A percentile compares a stretch with the other conserved stretches of the same genome.
These are phyloP conservation scores for Artemisia argyi DNA, from an alignment of 129 eudicot species.

Conservation along the genomic window DNA sequence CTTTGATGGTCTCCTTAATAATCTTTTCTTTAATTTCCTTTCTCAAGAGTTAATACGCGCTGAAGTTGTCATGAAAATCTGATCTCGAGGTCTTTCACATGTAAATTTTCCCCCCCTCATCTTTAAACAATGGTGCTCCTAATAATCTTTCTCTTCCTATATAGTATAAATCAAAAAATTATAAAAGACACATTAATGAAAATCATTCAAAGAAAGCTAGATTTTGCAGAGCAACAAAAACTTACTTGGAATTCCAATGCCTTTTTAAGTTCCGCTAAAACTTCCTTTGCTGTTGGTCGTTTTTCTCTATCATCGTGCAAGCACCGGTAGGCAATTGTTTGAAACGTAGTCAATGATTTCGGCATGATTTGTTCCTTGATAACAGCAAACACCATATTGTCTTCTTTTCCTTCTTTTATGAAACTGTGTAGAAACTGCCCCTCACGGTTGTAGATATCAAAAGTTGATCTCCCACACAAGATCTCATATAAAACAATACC, in stretches of 20 bases:
- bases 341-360: not conserved
- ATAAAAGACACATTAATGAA: not conserved
- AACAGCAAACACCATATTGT: not conserved
- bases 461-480: not conserved
- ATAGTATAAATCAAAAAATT: no score
- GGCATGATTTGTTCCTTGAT: not conserved
- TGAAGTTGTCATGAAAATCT: no score
- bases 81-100: no score
- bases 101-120: no score
- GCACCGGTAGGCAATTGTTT: not conserved
- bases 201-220: not conserved
- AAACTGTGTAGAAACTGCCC: not conserved
- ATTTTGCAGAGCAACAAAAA: not conserved
- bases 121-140: no score
- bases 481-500: constrained; percentile 3
- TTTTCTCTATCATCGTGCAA: not conserved
- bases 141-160: no score
- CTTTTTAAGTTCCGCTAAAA: constrained; percentile 3
- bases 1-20: no score
- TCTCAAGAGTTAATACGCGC: no score
- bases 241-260: not conserved
- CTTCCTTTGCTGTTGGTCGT: not conserved
- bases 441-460: not conserved
- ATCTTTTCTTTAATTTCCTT: no score
- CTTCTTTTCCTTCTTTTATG: not conserved